phyloP scores from a whole-genome alignment of 352 stramenopile genomes.

The Phytophthora agathidicida region DNA sequence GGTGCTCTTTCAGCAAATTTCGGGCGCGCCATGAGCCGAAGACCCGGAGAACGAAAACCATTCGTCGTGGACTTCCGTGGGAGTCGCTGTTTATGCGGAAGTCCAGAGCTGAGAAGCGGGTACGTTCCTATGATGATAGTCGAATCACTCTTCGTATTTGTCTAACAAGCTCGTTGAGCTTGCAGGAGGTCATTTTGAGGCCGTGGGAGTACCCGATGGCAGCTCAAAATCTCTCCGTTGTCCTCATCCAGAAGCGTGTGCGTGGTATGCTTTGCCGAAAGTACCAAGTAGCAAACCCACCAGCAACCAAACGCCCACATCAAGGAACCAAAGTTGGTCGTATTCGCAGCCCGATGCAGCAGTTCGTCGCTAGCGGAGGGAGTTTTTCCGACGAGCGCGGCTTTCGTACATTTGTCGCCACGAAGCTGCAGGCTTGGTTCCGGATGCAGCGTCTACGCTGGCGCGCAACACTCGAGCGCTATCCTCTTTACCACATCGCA shows the following conservation, averaged over 20 bases:
- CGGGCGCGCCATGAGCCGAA: slow-evolving; percentile 51
- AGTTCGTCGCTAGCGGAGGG: slow-evolving; percentile 61
- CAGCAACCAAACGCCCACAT: not conserved
- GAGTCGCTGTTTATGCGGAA: slow-evolving; percentile 87
- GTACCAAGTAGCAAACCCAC: slow-evolving; percentile 1
- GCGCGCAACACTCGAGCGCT: slow-evolving; percentile 53
- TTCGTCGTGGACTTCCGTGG: slow-evolving; percentile 46
- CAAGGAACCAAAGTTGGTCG: slow-evolving; percentile 1
- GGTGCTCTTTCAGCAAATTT: slow-evolving; percentile 70
- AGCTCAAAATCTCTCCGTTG: slow-evolving; percentile 75
- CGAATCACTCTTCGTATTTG: not conserved
- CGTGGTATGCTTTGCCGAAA: slow-evolving; percentile 67
- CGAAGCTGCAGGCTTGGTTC: slow-evolving; percentile 73
- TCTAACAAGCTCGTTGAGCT: not conserved
- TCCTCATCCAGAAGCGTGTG: slow-evolving; percentile 79
- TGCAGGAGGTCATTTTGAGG: slow-evolving; percentile 64
- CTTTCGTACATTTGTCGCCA: slow-evolving; percentile 69
- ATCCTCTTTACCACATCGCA: slow-evolving; percentile 85
- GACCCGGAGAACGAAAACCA: slow-evolving; percentile 38
- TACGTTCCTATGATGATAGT: slow-evolving; percentile 19
- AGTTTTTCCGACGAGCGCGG: slow-evolving; percentile 59
- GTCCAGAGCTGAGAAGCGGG: slow-evolving; percentile 62
- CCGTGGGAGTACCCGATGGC: slow-evolving; percentile 87
- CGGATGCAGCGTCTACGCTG: slow-evolving; percentile 56
- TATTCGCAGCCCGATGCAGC: slow-evolving; percentile 66